Percentiles rank a stretch among this genome's conserved stretches.
These are phyloP conservation scores for Dictyostelium brefeldianum DNA, from an alignment of 78 protist genomes.

Conservation along the genomic window DNA sequence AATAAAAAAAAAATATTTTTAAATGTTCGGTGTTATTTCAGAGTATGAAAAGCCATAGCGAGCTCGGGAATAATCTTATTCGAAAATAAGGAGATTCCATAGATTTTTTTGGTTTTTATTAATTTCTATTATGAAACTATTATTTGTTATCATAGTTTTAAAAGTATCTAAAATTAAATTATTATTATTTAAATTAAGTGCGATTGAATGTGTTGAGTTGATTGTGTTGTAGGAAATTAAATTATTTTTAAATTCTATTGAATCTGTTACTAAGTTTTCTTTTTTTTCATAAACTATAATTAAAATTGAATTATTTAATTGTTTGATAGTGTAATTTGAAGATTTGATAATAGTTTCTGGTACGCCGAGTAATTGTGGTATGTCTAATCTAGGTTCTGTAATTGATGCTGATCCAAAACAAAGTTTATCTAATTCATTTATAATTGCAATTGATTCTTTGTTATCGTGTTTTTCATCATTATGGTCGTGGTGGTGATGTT, in stretches of 20 bases:
- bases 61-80: too few relatives aligned
- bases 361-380: not conserved
- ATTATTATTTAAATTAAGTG: not conserved
- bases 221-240: too few relatives aligned
- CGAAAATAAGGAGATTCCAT: too few relatives aligned
- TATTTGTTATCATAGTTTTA: not conserved
- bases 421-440: constrained; percentile 14
- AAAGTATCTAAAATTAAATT: not conserved
- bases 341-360: not conserved
- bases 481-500: not conserved
- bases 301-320: not conserved
- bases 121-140: not conserved
- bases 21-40: not conserved
- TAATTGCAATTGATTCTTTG: not conserved
- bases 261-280: not conserved
- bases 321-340: not conserved
- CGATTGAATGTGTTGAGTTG: not conserved
- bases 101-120: not conserved
- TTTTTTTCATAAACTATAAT: constrained; percentile 6
- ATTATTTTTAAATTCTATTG: not conserved
- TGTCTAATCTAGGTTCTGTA: not conserved
- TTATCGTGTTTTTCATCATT: not conserved
- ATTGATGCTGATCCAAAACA: constrained; percentile 4
- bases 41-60: too few relatives aligned
- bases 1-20: not conserved